A percentile compares a stretch with the other conserved stretches of the same genome.
Evolutionary conservation across 2,329 filamentous ascomycete species (phyloP).

Genomic region (Botrytis tulipae): DNA sequence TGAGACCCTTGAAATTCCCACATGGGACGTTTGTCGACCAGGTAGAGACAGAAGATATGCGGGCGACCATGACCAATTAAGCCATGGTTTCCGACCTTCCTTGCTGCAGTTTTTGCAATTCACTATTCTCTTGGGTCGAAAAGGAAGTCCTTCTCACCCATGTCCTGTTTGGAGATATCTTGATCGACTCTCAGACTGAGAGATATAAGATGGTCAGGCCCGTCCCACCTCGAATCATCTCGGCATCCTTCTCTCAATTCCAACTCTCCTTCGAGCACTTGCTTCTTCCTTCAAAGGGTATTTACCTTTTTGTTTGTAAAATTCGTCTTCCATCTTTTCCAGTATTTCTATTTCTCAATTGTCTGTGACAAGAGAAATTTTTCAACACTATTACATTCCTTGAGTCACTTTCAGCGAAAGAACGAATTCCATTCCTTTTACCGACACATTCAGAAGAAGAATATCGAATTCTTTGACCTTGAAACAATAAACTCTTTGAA

Average conservation of each 20-base stretch:
- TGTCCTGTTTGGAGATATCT: background rate
- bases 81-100: constrained; percentile 13
- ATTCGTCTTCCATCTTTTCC: constrained; percentile 6
- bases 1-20: background rate
- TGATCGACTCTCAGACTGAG: background rate
- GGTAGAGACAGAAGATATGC: background rate
- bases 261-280: constrained; percentile 9
- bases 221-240: constrained; percentile 1
- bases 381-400: background rate
- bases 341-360: background rate
- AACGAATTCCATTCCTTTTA: constrained; percentile 13
- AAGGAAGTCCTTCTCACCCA: background rate
- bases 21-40: constrained; percentile 6
- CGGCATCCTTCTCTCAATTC: constrained; percentile 3
- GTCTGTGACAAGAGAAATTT: constrained; percentile 6
- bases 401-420: constrained; percentile 5
- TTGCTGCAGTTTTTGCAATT: constrained; percentile 3
- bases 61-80: constrained; percentile 12
- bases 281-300: background rate
- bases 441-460: background rate
- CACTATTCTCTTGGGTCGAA: background rate
- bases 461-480: constrained; percentile 2
- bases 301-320: background rate
- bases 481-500: background rate
- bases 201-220: constrained; percentile 15